Evolutionary conservation across 2,329 filamentous ascomycete genomes (phyloP), one percentile per base, ranked within the genome.

Genomic region (Diaporthe amygdali): DNA sequence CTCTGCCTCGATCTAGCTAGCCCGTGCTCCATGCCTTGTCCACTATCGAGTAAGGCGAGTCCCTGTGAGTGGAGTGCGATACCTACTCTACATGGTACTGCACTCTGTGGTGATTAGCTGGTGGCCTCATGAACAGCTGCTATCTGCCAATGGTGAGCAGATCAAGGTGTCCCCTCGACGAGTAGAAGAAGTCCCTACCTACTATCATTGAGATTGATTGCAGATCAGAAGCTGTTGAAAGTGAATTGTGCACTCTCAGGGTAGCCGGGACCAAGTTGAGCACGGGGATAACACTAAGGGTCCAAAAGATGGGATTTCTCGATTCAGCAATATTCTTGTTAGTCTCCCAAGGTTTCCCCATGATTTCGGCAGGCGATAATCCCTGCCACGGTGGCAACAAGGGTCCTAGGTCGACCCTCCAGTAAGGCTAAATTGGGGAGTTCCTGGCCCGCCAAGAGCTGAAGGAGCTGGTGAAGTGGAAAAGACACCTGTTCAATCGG

Each of bases 401-500:
- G 66, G 54, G 39, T 47, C 41, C 66, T 68, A 64, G 44, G 59
- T 49, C 30, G 44, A 64, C 59, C 59, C 59, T 64, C 59, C 59
- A 37, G 59, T 49, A 64, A 49, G 52, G 66, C 66, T 68, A 68
- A 59, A 59, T 59, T 55, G 66, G 52, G 64, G 47, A 20, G 15
- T 41, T 39, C 52, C 66, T 59, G 66, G 44, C 41, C 41, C 44
- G 66, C 66, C 49, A 68, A 59, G 39, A 59, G 66, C 66, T 59
- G 52, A 22, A 34, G 39, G 66, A 34, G 66, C n/a, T 68, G 66
- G 39, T 56, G 66, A 51, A 59, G 39, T 68, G 66, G 66, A 68
- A 68, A 68, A 68, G 66, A 68, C 66, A 68, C 41, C 41, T 68
- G 66, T 68, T 68, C 66, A 68, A 47, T 68, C 47, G 51, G 66